Evolutionary conservation across 768 basidiomycete genomes (phyloP).

Genomic region (Boletus barrowsii): DNA sequence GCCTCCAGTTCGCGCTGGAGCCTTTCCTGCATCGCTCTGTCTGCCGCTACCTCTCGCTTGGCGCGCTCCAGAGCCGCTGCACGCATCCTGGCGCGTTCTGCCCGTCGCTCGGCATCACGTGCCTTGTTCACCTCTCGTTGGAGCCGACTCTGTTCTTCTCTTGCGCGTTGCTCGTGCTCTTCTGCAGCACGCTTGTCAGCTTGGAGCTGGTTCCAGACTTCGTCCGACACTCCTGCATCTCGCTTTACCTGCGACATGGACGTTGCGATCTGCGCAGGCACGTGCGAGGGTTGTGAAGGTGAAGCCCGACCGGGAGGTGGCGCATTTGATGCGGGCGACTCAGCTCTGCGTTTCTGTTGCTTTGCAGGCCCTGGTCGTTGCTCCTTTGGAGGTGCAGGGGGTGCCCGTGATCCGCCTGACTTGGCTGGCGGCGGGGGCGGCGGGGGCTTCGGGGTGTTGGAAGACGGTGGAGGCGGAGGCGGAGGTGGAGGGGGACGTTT

Average conservation of each 20-base stretch:
- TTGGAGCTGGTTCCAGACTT: conserved; percentile 50
- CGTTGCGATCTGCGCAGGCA: not conserved
- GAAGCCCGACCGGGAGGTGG: not conserved
- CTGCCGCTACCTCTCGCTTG: conserved; percentile 18
- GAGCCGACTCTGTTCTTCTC: conserved; percentile 16
- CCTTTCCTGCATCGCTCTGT: conserved; percentile 19
- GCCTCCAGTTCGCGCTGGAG: conserved; percentile 26
- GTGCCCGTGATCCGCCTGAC: not conserved
- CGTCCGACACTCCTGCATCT: conserved; percentile 53
- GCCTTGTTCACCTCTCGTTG: conserved; percentile 17
- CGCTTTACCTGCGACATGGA: conserved; percentile 21
- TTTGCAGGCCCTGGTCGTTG: not conserved
- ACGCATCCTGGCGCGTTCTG: conserved; percentile 23
- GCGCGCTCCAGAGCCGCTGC: conserved; percentile 18
- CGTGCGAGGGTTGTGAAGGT: not conserved
- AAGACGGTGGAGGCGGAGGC: conserved; percentile 8
- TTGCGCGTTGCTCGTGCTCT: conserved; percentile 15
- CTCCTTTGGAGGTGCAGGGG: conserved; percentile 11
- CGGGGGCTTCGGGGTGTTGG: not conserved
- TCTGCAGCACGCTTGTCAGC: conserved; percentile 30
- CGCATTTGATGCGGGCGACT: not conserved
- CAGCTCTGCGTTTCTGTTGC: not conserved
- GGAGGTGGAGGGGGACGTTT: conserved; percentile 16
- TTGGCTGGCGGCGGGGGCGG: not conserved
- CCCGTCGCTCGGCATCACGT: conserved; percentile 17